These are phyloP conservation scores for Myochromella boudieri DNA, from an alignment of 768 basidiomycete genomes.

Conservation along the genomic window DNA sequence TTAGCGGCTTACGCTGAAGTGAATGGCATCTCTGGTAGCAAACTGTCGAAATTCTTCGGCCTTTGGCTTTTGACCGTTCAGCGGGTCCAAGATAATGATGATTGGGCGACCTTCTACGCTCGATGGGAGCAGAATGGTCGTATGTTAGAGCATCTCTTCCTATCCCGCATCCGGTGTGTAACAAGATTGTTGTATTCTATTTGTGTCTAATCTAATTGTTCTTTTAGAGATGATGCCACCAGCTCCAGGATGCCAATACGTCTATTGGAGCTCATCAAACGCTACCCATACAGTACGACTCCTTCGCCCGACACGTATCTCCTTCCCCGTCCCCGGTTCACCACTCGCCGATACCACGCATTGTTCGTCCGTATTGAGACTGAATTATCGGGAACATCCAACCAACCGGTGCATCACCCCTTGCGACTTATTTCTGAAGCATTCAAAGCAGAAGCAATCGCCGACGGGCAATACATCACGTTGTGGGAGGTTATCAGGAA, in stretches of 20 bases:
- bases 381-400: slow-evolving; percentile 38
- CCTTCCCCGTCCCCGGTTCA: slow-evolving; percentile 64
- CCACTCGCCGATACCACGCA: slow-evolving; percentile 63
- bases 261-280: slow-evolving; percentile 64
- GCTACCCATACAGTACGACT: slow-evolving; percentile 60
- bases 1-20: slow-evolving; percentile 71
- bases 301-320: slow-evolving; percentile 38
- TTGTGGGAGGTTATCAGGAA: slow-evolving; percentile 59
- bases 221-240: slow-evolving; percentile 55
- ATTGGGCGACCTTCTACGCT: slow-evolving; percentile 65
- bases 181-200: not conserved
- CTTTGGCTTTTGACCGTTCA: slow-evolving; percentile 65
- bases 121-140: slow-evolving; percentile 76
- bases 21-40: slow-evolving; percentile 77
- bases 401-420: slow-evolving; percentile 48
- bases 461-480: slow-evolving; percentile 28
- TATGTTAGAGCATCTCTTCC: slow-evolving; percentile 74
- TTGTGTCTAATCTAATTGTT: slow-evolving; percentile 2
- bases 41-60: slow-evolving; percentile 70
- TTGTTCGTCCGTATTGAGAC: slow-evolving; percentile 68
- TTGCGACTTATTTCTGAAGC: slow-evolving; percentile 64
- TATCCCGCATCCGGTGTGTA: slow-evolving; percentile 66
- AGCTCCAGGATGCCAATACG: slow-evolving; percentile 63
- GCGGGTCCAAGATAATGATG: slow-evolving; percentile 48
- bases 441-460: slow-evolving; percentile 40